Evolutionary conservation across 2,329 filamentous ascomycete genomes (phyloP).

Genomic region (Cordyceps militaris): DNA sequence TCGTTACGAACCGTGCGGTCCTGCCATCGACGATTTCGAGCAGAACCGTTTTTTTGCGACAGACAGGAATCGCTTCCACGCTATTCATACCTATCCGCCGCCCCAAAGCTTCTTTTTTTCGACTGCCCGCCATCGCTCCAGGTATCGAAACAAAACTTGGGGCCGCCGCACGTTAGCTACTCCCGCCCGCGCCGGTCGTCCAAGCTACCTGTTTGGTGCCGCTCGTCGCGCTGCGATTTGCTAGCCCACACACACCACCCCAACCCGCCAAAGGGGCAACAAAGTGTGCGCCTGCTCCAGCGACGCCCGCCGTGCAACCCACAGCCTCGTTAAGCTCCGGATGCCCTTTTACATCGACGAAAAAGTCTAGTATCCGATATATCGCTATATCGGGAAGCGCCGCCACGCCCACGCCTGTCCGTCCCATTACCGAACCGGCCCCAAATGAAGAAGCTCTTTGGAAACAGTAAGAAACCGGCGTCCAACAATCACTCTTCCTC

Average conservation of each 20-base stretch:
- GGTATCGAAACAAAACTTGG: slow-evolving; percentile 5
- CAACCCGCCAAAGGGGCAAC: not conserved
- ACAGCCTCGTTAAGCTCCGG: not conserved
- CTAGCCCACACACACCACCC: slow-evolving; percentile 7
- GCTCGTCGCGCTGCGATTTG: not conserved
- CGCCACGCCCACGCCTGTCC: slow-evolving; percentile 10
- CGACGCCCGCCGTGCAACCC: not conserved
- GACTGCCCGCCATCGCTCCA: not conserved
- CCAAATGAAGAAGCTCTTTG: slow-evolving; percentile 48
- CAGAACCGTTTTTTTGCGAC: not conserved
- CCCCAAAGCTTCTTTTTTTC: slow-evolving; percentile 5
- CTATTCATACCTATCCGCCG: slow-evolving; percentile 3
- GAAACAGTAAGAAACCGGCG: slow-evolving; percentile 35
- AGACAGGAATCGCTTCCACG: not conserved
- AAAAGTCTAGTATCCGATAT: slow-evolving; percentile 13
- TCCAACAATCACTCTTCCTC: slow-evolving; percentile 30
- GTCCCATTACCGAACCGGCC: slow-evolving; percentile 18
- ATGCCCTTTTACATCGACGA: not conserved
- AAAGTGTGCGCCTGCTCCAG: slow-evolving; percentile 10
- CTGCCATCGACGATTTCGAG: not conserved
- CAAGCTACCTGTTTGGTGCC: not conserved
- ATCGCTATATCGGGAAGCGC: slow-evolving; percentile 12
- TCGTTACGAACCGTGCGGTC: not conserved
- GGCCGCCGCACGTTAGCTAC: not conserved
- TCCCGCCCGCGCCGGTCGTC: not conserved